Percentiles rank a stretch among this genome's conserved stretches.
phyloP scores from a whole-genome alignment of 1,139 yeast species.

The Spencermartinsiella ligniputridi region DNA sequence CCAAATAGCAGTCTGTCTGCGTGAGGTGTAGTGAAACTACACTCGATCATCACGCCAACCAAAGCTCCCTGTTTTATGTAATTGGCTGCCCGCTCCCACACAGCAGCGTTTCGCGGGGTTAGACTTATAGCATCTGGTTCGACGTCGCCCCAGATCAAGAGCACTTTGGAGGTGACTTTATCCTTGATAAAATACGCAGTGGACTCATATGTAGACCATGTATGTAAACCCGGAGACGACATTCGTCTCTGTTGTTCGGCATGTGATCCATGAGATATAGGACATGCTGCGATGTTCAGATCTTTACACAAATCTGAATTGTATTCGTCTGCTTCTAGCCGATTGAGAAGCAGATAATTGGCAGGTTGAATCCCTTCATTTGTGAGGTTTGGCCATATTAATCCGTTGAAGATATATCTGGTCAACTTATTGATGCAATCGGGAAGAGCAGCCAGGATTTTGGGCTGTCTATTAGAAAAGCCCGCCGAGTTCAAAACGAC shows the following conservation, averaged over 20 bases:
- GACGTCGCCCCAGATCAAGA: conserved; percentile 75
- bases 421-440: conserved; percentile 52
- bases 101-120: conserved; percentile 39
- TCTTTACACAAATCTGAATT: conserved; percentile 14
- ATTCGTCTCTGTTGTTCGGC: conserved; percentile 15
- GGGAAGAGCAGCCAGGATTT: conserved; percentile 50
- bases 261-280: conserved; percentile 26
- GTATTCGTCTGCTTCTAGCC: conserved; percentile 16
- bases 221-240: conserved; percentile 23
- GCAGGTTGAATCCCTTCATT: conserved; percentile 32
- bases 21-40: conserved; percentile 57
- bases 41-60: conserved; percentile 64
- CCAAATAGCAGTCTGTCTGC: conserved; percentile 57
- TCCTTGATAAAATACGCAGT: conserved; percentile 53
- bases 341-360: conserved; percentile 25
- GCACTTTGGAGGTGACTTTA: conserved; percentile 29
- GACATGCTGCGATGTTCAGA: conserved; percentile 18
- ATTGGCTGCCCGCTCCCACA: conserved; percentile 59
- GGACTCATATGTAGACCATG: conserved; percentile 36
- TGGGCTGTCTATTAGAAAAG: conserved; percentile 37
- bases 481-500: conserved; percentile 69
- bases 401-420: conserved; percentile 62
- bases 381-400: conserved; percentile 74
- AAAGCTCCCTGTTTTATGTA: conserved; percentile 38
- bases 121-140: conserved; percentile 58